Base-by-base conservation (phyloP, 2,329 filamentous ascomycete genomes). In the Penicillium sclerotigenum region DNA sequence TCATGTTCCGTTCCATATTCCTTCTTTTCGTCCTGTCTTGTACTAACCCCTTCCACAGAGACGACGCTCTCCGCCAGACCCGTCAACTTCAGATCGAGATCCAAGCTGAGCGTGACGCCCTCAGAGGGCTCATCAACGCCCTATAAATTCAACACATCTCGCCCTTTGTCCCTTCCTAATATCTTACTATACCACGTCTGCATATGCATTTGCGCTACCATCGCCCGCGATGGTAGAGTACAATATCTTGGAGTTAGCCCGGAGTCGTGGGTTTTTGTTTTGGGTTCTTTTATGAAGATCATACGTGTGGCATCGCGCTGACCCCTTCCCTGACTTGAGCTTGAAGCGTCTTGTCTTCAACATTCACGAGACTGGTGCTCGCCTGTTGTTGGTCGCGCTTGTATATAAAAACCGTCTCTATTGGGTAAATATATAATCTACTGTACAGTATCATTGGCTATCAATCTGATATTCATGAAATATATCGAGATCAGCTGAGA, bases 41-140 rank as follows among this genome's bases (percentile, higher is more conserved):
- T 40, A 54, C 68, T 71, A 64, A 68, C 52, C 13, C 48, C 24
- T 50, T 9, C 48, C 52, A 59, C 64, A 85, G 83, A 65, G 90
- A 94, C 66, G 86, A 88, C 61, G 89, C 89, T 20, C 83, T 89
- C 65, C 83, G 83, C 59, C 82, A 87, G 72, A 90, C 90, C 58
- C 81, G 85, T 60, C 82, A 80, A 71, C 80, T 94, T 51, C 87
- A 92, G 73, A 80, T 79, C 49, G 80, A 83, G 66, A 84, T 93
- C 61, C 79, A 85, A 62, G 79, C 81, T 54, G 87, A 90, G 77
- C 78, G 82, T 55, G 79, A 83, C 62, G 83, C 81, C 68, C 79
- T 87, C 61, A 81, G 81, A 68, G 77, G 75, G 45, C 63, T 82
- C 43, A 77, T 79, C 61, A 65, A 61, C 47, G 66, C 64, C 50